Conservation (phyloP, 345 rosid genomes). For the Bruguiera sexangula region DNA sequence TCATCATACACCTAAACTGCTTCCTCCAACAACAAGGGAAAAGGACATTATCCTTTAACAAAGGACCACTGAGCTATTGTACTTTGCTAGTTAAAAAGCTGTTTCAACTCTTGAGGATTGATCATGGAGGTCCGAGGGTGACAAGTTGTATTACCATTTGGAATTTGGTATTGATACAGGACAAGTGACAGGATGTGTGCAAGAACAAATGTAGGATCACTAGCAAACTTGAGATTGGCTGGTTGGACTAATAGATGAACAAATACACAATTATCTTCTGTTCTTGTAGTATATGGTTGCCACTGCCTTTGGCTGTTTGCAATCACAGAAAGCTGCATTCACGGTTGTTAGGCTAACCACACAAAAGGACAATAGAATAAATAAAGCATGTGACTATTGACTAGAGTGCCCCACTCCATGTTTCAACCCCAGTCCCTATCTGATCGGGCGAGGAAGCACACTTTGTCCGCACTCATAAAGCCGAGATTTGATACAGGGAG, state of each 20-base stretch:
- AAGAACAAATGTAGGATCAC: neutral
- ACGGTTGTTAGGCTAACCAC: neutral
- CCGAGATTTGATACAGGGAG: neutral
- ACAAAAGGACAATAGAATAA: neutral
- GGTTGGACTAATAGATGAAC: neutral
- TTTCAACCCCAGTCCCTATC: neutral
- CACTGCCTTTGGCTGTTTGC: neutral
- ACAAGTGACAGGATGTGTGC: neutral
- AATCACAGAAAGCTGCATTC: neutral
- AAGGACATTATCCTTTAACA: too few relatives aligned
- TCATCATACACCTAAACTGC: too few relatives aligned
- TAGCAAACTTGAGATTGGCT: neutral
- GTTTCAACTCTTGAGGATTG: too few relatives aligned
- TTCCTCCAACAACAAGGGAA: too few relatives aligned
- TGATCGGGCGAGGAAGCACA: neutral
- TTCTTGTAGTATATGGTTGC: neutral
- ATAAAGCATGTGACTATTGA: neutral
- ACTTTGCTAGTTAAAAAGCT: too few relatives aligned
- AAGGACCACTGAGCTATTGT: too few relatives aligned
- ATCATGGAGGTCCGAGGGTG: neutral
- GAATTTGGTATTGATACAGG: neutral
- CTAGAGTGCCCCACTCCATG: neutral
- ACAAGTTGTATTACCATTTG: neutral
- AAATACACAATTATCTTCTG: neutral
- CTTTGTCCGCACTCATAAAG: neutral